These are phyloP conservation scores for Pseudonitzschia delicatissima DNA, from an alignment of 108 stramenopile genomes.

Conservation along the genomic window DNA sequence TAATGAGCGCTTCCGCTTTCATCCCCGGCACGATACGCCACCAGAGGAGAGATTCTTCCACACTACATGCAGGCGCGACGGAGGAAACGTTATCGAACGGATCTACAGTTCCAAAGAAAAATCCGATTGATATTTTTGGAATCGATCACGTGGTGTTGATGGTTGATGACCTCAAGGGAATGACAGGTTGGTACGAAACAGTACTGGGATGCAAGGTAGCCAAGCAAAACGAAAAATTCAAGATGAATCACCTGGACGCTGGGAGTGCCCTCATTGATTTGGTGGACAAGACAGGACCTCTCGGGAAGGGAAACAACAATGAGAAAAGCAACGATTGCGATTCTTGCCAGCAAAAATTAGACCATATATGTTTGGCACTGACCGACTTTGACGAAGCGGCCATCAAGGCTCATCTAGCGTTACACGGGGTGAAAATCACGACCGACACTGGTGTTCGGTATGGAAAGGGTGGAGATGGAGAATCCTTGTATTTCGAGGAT, in stretches of 20 bases:
- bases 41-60: too few species aligned
- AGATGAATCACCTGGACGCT: neutral
- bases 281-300: neutral
- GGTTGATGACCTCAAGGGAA: neutral
- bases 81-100: too few species aligned
- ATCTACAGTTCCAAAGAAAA: neutral
- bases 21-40: too few species aligned
- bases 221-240: neutral
- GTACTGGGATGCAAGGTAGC: neutral
- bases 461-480: neutral
- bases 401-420: neutral
- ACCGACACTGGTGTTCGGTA: neutral
- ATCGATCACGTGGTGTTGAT: neutral
- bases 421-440: neutral
- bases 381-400: neutral
- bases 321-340: neutral
- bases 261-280: neutral
- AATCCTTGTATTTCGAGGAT: neutral
- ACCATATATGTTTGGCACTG: neutral
- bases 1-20: too few species aligned
- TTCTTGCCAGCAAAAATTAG: neutral
- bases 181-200: neutral
- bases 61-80: too few species aligned
- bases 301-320: neutral
- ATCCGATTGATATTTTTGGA: neutral